Evolutionary conservation across 2,329 filamentous ascomycete genomes (phyloP), one percentile per base, ranked within the genome.

Genomic region (Penicillium sp.): DNA sequence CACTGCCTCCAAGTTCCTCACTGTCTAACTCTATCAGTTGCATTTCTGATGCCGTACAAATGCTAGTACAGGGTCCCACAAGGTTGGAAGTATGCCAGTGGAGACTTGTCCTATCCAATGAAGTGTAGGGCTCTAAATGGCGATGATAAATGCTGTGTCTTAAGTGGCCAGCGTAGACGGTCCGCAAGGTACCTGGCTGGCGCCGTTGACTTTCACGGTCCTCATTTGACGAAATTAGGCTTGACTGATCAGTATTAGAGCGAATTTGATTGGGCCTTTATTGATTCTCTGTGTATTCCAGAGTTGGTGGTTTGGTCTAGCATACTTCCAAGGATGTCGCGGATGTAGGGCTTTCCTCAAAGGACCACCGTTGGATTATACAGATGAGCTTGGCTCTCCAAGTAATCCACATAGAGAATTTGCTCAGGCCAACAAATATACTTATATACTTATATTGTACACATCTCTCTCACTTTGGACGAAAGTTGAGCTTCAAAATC

Each of bases 1-100:
- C 35, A 40, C 47, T 50, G 58, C 56, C 62, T 60, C 61, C 62
- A 65, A 65, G 62, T 65, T 65, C 62, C 62, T 65, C 62, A 59
- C 7, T 13, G 32, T 26, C 30, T 19, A n/a, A 23, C 23, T 23
- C 32, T 29, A 41, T 18, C 47, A 30, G 35, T 55, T 30, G 47
- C 47, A 35, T 47, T 52, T 50, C 38, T 44, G 39, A 45, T 46
- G 36, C 46, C n/a, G 51, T 53, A 60, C 47, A 29, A 27, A 51
- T 39, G 13, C 14, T 40, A 36, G 56, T 60, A 57, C 56, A 45
- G 11, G 11, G 36, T 27, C 46, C 32, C 26, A 51, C 50, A 60
- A 59, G 59, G 54, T 56, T 36, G n/a, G 27, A 27, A 50, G 29
- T 30, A 43, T 50, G 35, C 19, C 4, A 44, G 53, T 60, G 59